phyloP scores from a whole-genome alignment of 495 filamentous ascomycete species.

The Xylaria intraflava region DNA sequence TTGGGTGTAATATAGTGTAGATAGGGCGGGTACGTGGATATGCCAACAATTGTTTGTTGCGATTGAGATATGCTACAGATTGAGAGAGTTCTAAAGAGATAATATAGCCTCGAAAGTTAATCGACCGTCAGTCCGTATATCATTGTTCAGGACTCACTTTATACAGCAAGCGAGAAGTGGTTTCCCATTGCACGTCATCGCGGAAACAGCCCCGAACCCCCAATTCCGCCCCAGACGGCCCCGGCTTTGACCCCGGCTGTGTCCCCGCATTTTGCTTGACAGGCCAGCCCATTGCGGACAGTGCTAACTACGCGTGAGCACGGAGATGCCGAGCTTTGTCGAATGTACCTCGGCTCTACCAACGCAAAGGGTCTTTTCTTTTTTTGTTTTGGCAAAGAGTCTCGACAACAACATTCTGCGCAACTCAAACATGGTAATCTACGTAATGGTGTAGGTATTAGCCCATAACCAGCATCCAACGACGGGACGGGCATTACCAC shows the following conservation, averaged over 20 bases:
- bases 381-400: not conserved
- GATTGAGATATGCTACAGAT: no score
- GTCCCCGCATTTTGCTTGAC: not conserved
- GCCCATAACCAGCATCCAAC: not conserved
- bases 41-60: not conserved
- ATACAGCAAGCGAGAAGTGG: no score
- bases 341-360: slow-evolving; percentile 2
- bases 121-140: no score
- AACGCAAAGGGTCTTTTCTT: not conserved
- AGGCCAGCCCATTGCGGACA: no score
- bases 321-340: not conserved
- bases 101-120: no score
- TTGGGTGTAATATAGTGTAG: no score
- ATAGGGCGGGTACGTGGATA: not conserved
- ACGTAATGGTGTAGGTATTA: not conserved
- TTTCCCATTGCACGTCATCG: no score
- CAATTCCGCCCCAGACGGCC: no score
- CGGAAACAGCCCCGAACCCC: no score
- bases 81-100: no score
- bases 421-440: not conserved
- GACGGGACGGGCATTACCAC: not conserved
- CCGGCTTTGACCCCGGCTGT: not conserved
- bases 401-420: not conserved
- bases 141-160: no score
- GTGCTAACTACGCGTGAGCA: no score